Evolutionary conservation across 441 rosid genomes (phyloP).

Genomic region (Croton setiger): DNA sequence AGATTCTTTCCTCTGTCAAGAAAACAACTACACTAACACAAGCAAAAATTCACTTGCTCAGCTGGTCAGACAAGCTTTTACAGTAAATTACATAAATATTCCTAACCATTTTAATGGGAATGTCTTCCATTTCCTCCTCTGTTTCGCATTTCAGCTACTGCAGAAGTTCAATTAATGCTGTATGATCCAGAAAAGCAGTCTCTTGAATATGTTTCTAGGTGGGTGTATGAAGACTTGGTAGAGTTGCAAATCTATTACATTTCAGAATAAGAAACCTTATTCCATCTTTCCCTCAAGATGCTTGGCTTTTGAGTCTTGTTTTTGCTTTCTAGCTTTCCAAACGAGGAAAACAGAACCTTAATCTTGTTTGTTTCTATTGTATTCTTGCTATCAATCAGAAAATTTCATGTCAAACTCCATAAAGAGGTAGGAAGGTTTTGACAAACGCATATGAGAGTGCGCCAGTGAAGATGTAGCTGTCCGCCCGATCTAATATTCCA

Average conservation of each 20-base stretch:
- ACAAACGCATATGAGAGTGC: conserved; percentile 86
- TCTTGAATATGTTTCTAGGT: background rate
- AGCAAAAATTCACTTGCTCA: background rate
- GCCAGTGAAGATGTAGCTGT: conserved; percentile 92
- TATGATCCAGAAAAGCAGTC: conserved; percentile 5
- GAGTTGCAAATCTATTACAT: conserved; percentile 16
- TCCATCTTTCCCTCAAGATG: background rate
- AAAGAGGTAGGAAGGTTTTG: conserved; percentile 62
- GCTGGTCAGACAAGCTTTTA: background rate
- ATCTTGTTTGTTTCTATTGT: background rate
- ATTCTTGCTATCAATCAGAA: conserved; percentile 2
- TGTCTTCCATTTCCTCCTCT: too few relatives aligned
- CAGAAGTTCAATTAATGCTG: background rate
- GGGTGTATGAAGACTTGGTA: background rate
- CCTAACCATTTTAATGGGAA: too few relatives aligned
- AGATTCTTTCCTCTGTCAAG: background rate
- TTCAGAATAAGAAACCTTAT: background rate
- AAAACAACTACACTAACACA: too few relatives aligned
- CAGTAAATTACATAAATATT: background rate
- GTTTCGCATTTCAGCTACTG: too few relatives aligned
- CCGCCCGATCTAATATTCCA: conserved; percentile 86
- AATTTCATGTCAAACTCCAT: conserved; percentile 53
- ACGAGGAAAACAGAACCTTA: background rate
- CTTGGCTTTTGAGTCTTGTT: background rate
- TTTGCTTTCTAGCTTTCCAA: conserved; percentile 14